Evolutionary conservation across 1,139 yeast species (phyloP), one percentile per base, ranked within the genome.

Genomic region (Yamadazyma sp.): DNA sequence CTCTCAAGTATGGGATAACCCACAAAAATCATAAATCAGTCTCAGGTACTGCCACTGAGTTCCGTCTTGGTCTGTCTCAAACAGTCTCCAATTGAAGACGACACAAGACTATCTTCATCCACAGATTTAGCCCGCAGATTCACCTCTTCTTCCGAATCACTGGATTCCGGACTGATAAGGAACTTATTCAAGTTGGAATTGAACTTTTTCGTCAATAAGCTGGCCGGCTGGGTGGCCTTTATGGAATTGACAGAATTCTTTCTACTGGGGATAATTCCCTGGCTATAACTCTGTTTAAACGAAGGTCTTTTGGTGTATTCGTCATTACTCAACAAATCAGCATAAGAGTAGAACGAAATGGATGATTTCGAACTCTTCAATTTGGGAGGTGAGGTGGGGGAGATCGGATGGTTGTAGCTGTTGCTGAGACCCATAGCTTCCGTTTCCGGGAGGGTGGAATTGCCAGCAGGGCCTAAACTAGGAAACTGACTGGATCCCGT

Each of bases 321-420:
- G 55, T 83, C 89, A 52, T 74, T 79, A 48, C 69, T 75, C 44
- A 86, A 73, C 73, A 86, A 75, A 51, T 86, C 95, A 4, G 92
- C 95, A 57, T 83, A 86, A 4, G 90, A 82, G 54, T 80, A 84
- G 57, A 86, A 86, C 34, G 81, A 77, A 29, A 85, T 66, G 1
- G 80, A 67, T n/a, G 82, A 80, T 42, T 70, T 61, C 11, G 71
- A 61, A 35, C 60, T 51, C 28, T 56, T 51, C 48, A 61, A 68
- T 54, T 59, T 68, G 41, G 63, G 79, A 3, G 76, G 73, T 7
- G 70, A 61, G 36, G 59, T 59, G 39, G 61, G 61, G 12, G 54
- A 55, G 39, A 43, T 39, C 13, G 51, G 51, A 32, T 44, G 47
- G 21, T 31, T 40, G 8, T 17, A 16, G 17, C 28, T 30, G 15